These are phyloP conservation scores for Boletus vinaceobasis DNA, from an alignment of 768 basidiomycete species.

Conservation along the genomic window DNA sequence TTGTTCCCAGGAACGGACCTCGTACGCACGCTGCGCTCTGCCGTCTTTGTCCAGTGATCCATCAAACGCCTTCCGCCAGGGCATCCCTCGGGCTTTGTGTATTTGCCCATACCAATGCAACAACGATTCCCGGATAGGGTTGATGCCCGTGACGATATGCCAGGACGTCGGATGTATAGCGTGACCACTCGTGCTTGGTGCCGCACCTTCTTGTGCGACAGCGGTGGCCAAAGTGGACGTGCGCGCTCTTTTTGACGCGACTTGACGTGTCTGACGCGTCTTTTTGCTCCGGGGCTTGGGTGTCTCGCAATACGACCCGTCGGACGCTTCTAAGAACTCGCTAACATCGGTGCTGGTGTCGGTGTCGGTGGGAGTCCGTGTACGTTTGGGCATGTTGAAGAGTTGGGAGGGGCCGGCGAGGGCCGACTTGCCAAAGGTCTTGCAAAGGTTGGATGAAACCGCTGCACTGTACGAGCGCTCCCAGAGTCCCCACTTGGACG, in stretches of 20 bases:
- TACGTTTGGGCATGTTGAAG: slow-evolving; percentile 30
- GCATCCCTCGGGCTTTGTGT: slow-evolving; percentile 74
- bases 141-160: slow-evolving; percentile 45
- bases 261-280: slow-evolving; percentile 15
- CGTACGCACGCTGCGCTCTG: slow-evolving; percentile 85
- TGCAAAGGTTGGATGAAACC: too few species aligned
- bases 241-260: slow-evolving; percentile 13
- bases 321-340: slow-evolving; percentile 15
- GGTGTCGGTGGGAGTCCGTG: slow-evolving; percentile 9
- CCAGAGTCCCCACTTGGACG: too few species aligned
- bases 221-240: not conserved
- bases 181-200: not conserved
- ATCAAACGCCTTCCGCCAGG: slow-evolving; percentile 81
- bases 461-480: not conserved
- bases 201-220: not conserved
- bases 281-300: slow-evolving; percentile 10
- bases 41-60: slow-evolving; percentile 49
- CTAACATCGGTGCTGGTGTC: slow-evolving; percentile 13
- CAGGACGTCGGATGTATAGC: slow-evolving; percentile 41
- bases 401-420: not conserved
- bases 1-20: slow-evolving; percentile 46
- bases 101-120: slow-evolving; percentile 69
- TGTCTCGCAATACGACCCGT: slow-evolving; percentile 20
- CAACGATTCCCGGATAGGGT: slow-evolving; percentile 47
- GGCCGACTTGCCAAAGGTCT: not conserved